Conservation (phyloP, 2,329 filamentous ascomycete species). For the Myriosclerotinia duriaeana region DNA sequence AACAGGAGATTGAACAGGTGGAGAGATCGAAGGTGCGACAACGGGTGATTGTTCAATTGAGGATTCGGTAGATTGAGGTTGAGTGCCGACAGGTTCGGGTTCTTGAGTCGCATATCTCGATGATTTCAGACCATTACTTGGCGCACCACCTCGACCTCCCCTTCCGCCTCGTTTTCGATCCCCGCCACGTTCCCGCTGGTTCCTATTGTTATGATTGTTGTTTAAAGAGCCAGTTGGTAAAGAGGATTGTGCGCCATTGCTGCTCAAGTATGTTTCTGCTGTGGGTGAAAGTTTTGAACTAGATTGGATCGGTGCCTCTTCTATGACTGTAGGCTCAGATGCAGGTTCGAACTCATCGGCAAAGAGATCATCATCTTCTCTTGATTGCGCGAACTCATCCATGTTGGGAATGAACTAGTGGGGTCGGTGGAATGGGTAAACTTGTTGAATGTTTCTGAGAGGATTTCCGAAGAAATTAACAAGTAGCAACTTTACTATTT, state of each 20-base stretch:
- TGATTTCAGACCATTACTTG: conserved; percentile 29
- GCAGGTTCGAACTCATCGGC: conserved; percentile 41
- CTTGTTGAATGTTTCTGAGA: background rate
- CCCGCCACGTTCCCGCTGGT: conserved; percentile 24
- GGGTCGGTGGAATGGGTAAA: background rate
- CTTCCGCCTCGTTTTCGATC: conserved; percentile 25
- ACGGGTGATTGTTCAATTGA: conserved; percentile 1
- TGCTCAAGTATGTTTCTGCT: conserved; percentile 9
- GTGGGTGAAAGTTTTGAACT: conserved; percentile 5
- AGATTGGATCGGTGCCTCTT: conserved; percentile 23
- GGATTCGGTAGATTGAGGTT: background rate
- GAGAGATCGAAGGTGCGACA: conserved; percentile 5
- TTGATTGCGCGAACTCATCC: conserved; percentile 41
- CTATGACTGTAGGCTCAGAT: conserved; percentile 29
- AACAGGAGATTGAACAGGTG: background rate
- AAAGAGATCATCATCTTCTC: conserved; percentile 41
- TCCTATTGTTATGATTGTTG: conserved; percentile 10
- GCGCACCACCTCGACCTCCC: conserved; percentile 25
- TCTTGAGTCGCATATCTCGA: conserved; percentile 33
- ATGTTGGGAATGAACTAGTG: conserved; percentile 27
- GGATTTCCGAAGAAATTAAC: background rate
- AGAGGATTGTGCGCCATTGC: conserved; percentile 6
- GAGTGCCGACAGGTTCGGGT: background rate
- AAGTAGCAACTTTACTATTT: background rate
- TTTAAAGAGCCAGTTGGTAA: conserved; percentile 9